Percentiles rank a stretch among this genome's conserved stretches.
Conservation (phyloP, 225 moss, liverwort and hornwort species). For the Bryum argenteum region DNA sequence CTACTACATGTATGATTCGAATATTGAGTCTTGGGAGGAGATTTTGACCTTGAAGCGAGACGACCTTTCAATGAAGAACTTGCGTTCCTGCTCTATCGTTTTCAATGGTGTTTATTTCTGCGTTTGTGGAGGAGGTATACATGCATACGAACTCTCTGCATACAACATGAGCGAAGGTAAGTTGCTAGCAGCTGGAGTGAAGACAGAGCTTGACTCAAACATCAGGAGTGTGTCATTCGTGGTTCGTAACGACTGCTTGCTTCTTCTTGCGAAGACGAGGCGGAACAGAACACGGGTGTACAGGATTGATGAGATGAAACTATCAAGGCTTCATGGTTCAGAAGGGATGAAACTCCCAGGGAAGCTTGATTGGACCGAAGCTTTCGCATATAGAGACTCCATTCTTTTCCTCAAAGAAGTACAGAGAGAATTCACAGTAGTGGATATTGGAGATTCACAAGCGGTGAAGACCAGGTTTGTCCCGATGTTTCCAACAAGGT, state of each 20-base stretch:
- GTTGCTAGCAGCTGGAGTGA: slow-evolving; percentile 15
- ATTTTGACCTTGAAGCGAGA: slow-evolving; percentile 15
- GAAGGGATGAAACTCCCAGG: too few relatives aligned
- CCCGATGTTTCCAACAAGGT: too few relatives aligned
- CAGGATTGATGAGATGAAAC: slow-evolving; percentile 13
- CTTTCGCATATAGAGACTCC: slow-evolving; percentile 12
- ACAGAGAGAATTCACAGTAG: too few relatives aligned
- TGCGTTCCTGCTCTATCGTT: slow-evolving; percentile 20
- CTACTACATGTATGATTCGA: slow-evolving; percentile 26
- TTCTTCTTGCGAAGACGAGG: slow-evolving; percentile 15
- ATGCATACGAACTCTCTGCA: slow-evolving; percentile 16
- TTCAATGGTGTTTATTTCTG: slow-evolving; percentile 23
- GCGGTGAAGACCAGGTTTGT: too few relatives aligned
- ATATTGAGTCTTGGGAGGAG: slow-evolving; percentile 20
- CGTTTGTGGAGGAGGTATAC: slow-evolving; percentile 16
- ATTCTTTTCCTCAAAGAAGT: neutral
- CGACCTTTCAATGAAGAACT: neutral
- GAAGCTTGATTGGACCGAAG: slow-evolving; percentile 12
- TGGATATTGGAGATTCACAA: too few relatives aligned
- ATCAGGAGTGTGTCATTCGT: slow-evolving; percentile 18
- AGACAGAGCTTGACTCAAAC: neutral
- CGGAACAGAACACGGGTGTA: neutral
- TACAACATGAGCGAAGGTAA: slow-evolving; percentile 11
- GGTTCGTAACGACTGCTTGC: slow-evolving; percentile 7
- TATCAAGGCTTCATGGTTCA: too few relatives aligned